phyloP scores from a whole-genome alignment of 805 yeast species.

The Metschnikowia peoriensis region DNA sequence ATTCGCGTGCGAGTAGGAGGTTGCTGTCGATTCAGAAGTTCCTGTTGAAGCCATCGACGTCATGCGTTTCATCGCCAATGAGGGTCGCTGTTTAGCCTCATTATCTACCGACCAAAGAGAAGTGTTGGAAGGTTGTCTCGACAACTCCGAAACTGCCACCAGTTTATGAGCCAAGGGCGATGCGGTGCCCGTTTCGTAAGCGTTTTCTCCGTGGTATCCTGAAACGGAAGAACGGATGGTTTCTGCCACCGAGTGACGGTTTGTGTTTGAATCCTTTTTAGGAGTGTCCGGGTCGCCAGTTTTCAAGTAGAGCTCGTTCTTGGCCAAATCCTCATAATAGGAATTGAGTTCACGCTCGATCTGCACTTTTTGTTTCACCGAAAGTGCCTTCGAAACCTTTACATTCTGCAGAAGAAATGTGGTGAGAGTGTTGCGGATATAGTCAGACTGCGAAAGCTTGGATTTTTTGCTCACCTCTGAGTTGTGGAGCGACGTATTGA shows the following conservation, averaged over 20 bases:
- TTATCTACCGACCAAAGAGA: slow-evolving; percentile 41
- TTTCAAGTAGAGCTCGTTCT: slow-evolving; percentile 41
- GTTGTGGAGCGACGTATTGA: slow-evolving; percentile 77
- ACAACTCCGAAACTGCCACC: slow-evolving; percentile 12
- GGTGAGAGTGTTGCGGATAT: slow-evolving; percentile 40
- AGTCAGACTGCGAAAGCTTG: slow-evolving; percentile 41
- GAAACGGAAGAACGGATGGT: slow-evolving; percentile 17
- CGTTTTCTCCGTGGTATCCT: slow-evolving; percentile 1
- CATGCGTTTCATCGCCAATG: slow-evolving; percentile 32
- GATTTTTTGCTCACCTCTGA: slow-evolving; percentile 37
- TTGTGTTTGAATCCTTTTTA: slow-evolving; percentile 9
- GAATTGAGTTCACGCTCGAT: slow-evolving; percentile 44
- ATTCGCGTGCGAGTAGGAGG: slow-evolving; percentile 12
- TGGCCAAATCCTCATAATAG: slow-evolving; percentile 44
- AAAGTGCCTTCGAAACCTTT: slow-evolving; percentile 25
- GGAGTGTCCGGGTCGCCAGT: slow-evolving; percentile 17
- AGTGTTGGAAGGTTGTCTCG: slow-evolving; percentile 28
- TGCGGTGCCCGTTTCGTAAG: slow-evolving; percentile 1
- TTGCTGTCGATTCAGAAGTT: slow-evolving; percentile 11
- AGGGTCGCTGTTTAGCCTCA: slow-evolving; percentile 20
- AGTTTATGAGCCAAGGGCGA: slow-evolving; percentile 5
- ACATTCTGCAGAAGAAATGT: slow-evolving; percentile 41
- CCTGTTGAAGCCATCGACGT: slow-evolving; percentile 29
- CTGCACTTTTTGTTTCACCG: slow-evolving; percentile 40
- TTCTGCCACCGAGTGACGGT: slow-evolving; percentile 23